Evolutionary conservation across 345 rosid species (phyloP), one percentile per base, ranked within the genome.

Genomic region (Clausena lansium): DNA sequence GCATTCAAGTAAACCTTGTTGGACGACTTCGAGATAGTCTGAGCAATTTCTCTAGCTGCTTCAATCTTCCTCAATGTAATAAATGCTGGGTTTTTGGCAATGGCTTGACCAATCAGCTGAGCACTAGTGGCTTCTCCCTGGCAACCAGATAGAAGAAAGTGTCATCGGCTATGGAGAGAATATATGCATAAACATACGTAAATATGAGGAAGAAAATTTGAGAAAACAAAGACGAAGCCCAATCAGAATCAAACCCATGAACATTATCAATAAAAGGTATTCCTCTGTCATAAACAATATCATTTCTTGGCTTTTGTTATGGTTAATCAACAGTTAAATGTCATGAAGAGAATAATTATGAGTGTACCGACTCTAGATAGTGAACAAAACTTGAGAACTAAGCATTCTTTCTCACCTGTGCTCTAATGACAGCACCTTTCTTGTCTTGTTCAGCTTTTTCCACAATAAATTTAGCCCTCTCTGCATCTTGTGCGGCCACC

Each of bases 51-150:
- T 87, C 99, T 91, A 2, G 95, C 88, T 15, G 99, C 99, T 86
- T 95, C 99, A 28, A 95, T 95, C 86, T 86, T 92, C 83, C 99
- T 91, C 75, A 95, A 83, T 0, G 99, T 92, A 81, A 93, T 92
- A 76, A 95, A 95, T 6, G 99, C 97, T 19, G 93, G 92, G 78
- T 95, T 95, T 73, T 89, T 91, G 13, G 98, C 99, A 66, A 95
- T 95, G 20, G 98, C 96, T 83, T 92, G 92, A 66, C 99, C 99
- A 45, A 95, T 93, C 71, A 95, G 93, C 80, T 93, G 90, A 50
- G 97, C 98, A 91, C 97, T 93, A 28, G 86, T 92, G 24, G 99
- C 97, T 75, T 95, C 98, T 60, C 99, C 98, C 98, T 95, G 81
- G 22, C 22, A 80, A 71, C 79, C 75, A 78, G 60, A 33, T 35